phyloP scores from a whole-genome alignment of 169 alveolate species.

The Blepharisma undulans region DNA sequence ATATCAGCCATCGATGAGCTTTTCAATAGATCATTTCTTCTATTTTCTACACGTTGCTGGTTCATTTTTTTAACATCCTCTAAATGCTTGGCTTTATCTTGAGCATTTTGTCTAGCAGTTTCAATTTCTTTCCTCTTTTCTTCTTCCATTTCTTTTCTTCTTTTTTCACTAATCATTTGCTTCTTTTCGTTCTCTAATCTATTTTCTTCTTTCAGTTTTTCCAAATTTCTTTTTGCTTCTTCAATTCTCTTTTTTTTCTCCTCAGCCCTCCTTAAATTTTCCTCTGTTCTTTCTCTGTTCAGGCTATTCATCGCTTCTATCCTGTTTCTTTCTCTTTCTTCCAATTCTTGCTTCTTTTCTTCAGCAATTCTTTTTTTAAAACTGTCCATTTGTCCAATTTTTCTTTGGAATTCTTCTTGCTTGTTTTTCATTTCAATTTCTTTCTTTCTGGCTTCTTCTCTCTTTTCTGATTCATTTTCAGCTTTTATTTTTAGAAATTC shows the following conservation, averaged over 20 bases:
- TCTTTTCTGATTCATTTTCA: conserved; percentile 42
- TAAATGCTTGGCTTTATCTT: conserved; percentile 47
- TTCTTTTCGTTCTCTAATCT: conserved; percentile 51
- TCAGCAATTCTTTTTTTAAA: conserved; percentile 47
- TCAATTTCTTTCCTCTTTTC: conserved; percentile 51
- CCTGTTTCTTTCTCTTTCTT: conserved; percentile 57
- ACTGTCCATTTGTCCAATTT: conserved; percentile 54
- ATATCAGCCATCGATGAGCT: neutral
- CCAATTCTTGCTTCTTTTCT: conserved; percentile 54
- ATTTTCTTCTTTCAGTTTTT: conserved; percentile 40
- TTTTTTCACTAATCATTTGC: conserved; percentile 46
- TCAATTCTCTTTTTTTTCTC: conserved; percentile 49
- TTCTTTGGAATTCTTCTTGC: conserved; percentile 50
- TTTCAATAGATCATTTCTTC: neutral
- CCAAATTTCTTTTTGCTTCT: conserved; percentile 58
- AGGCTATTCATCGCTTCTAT: neutral
- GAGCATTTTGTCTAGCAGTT: conserved; percentile 35
- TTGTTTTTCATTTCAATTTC: conserved; percentile 62
- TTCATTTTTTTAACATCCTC: conserved; percentile 56
- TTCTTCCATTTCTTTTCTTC: conserved; percentile 49
- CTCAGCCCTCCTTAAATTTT: conserved; percentile 44
- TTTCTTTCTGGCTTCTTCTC: conserved; percentile 42
- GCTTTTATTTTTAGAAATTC: conserved; percentile 55
- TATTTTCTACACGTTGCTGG: neutral
- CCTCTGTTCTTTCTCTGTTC: conserved; percentile 41